Base-by-base conservation (phyloP, 495 filamentous ascomycete species). In the Penicillium paxilli region DNA sequence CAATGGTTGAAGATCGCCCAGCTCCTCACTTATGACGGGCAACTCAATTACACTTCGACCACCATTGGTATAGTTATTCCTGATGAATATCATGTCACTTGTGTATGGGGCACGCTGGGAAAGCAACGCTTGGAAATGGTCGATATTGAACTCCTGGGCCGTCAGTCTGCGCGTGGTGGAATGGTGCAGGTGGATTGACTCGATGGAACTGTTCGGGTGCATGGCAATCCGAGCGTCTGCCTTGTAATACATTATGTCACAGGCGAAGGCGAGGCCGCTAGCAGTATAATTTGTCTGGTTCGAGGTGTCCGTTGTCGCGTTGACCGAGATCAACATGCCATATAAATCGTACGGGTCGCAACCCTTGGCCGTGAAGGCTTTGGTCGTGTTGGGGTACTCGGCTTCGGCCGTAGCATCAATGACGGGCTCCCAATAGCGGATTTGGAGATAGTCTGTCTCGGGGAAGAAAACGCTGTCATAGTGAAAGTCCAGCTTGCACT, bases 171-270 rank as follows among this genome's bases (percentile, higher is more conserved):
- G 47, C 4, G 54, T 58, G 2, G 67, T 70, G 3, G 50, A 49
- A 11, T 49, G 45, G 30, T 62, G 44, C 21, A 72, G 38, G 0
- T 60, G 28, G 5, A 72, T 59, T 10, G 47, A 59, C 5, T 60
- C 69, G 46, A 75, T 70, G 20, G 72, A 75, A 23, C 72, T 74
- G 47, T 75, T 75, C 12, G 72, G 65, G 47, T 73, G 72, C 72
- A 75, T 75, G 1, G 59, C 57, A 0, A 75, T 51, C 14, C 57
- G 49, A 4, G 69, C 72, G 9, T 69, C 46, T 1, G 69, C 69
- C 47, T 69, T 62, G 9, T 62, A 57, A 33, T 75, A 75, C 3
- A 56, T 44, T 5, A 75, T 62, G 11, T 70, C 66, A 52, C 72
- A 75, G 30, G 69, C 72, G 50, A 75, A 72, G 14, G 69, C 60